Conservation (phyloP, 257 asterid genomes). For the Hygrophila difformis region DNA sequence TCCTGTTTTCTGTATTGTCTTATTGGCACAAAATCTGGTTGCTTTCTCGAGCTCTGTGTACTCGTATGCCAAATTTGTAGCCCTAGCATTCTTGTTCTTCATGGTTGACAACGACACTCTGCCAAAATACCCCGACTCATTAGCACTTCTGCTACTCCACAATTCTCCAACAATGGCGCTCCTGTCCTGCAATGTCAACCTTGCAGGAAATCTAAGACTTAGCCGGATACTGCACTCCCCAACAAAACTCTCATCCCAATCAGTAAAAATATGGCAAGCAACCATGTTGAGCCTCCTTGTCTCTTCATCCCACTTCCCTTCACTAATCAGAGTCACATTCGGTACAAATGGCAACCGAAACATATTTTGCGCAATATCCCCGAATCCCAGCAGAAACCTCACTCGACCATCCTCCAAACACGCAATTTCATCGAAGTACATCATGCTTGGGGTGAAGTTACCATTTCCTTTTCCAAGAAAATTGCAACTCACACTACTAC, state of each 20-base stretch:
- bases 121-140: constrained; percentile 56
- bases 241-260: constrained; percentile 38
- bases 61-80: constrained; percentile 38
- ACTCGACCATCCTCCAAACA: constrained; percentile 55
- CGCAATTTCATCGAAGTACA: constrained; percentile 43
- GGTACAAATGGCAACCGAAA: constrained; percentile 37
- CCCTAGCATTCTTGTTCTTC: constrained; percentile 22
- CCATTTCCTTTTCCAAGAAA: constrained; percentile 36
- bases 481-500: constrained; percentile 51
- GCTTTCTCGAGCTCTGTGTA: constrained; percentile 49
- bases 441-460: constrained; percentile 27
- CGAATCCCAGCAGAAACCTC: constrained; percentile 60
- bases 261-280: constrained; percentile 65
- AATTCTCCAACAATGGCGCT: constrained; percentile 59
- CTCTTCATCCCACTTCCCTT: constrained; percentile 72
- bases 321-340: constrained; percentile 49
- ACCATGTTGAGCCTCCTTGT: constrained; percentile 65
- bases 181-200: constrained; percentile 65
- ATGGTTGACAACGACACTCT: constrained; percentile 35
- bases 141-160: constrained; percentile 57
- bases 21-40: constrained; percentile 41
- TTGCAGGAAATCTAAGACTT: constrained; percentile 61
- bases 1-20: constrained; percentile 25
- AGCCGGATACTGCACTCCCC: constrained; percentile 68
- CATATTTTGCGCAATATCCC: constrained; percentile 24